Conservation (phyloP, 2,329 filamentous ascomycete species). For the Thielaviopsis ethacetica region DNA sequence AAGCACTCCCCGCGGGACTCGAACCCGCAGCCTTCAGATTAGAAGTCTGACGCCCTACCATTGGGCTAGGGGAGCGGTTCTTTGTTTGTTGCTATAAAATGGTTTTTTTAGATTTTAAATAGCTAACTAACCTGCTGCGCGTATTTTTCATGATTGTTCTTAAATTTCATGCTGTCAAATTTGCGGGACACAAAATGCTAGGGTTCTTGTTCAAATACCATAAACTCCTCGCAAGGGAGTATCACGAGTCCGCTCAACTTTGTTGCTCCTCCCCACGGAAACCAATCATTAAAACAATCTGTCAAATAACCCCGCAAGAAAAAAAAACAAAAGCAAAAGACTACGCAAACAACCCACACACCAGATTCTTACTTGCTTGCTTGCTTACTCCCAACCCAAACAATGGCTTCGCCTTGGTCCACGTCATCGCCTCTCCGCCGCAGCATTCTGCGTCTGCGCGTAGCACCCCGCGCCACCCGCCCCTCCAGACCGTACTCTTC, state of each 20-base stretch:
- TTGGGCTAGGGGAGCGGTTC: conserved; percentile 11
- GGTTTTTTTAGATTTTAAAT: no score
- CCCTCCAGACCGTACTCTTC: background rate
- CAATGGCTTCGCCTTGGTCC: background rate
- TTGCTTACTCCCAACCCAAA: background rate
- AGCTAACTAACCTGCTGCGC: no score
- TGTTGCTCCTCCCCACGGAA: no score
- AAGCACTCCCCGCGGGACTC: no score
- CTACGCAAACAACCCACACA: background rate
- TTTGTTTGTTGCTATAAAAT: background rate
- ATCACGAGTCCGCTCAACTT: no score
- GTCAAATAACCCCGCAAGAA: background rate
- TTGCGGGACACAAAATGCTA: no score
- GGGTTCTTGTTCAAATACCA: no score
- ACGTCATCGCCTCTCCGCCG: background rate
- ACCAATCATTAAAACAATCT: background rate
- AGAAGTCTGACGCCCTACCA: conserved; percentile 13
- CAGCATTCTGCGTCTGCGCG: background rate
- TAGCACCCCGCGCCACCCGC: background rate
- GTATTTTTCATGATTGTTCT: no score
- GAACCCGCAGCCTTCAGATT: no score
- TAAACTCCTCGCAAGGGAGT: no score
- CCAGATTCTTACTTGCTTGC: background rate
- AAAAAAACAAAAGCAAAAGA: background rate
- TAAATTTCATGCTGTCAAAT: no score